Conservation (phyloP, 1,284 basidiomycete species). For the Sutorius eximius region DNA sequence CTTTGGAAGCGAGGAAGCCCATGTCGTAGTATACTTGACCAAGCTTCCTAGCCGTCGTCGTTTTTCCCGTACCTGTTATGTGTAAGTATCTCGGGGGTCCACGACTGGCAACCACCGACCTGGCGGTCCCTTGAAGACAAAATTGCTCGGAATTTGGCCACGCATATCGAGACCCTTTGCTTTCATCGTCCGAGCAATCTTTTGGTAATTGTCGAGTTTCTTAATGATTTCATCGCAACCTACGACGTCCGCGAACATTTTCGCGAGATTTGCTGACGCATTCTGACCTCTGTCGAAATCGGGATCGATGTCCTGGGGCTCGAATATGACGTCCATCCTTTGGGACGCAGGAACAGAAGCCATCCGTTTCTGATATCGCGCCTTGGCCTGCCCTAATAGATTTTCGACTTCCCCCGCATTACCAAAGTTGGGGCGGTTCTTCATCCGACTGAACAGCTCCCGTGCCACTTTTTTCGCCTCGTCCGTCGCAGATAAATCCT, state of each 20-base stretch:
- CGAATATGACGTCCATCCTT: not conserved
- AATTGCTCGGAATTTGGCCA: not conserved
- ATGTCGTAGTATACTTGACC: not conserved
- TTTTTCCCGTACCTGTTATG: not conserved
- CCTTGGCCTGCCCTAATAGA: not conserved
- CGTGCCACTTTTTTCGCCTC: not conserved
- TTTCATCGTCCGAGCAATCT: not conserved
- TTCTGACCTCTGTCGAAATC: not conserved
- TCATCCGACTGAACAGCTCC: not conserved
- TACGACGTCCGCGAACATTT: not conserved
- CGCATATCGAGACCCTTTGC: not conserved
- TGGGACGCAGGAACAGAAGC: not conserved
- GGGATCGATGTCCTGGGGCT: not conserved
- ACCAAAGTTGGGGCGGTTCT: not conserved
- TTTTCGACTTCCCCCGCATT: not conserved
- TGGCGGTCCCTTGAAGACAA: not conserved
- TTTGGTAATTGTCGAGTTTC: not conserved
- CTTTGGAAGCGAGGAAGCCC: constrained; percentile 8
- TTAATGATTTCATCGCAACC: not conserved
- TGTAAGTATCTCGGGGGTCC: not conserved
- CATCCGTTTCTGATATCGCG: not conserved
- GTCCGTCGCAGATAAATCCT: not conserved
- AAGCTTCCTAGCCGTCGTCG: not conserved
- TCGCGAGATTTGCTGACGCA: not conserved
- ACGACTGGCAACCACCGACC: not conserved